Conservation (phyloP, 208 protist genomes). For the Trypanosoma avium region DNA sequence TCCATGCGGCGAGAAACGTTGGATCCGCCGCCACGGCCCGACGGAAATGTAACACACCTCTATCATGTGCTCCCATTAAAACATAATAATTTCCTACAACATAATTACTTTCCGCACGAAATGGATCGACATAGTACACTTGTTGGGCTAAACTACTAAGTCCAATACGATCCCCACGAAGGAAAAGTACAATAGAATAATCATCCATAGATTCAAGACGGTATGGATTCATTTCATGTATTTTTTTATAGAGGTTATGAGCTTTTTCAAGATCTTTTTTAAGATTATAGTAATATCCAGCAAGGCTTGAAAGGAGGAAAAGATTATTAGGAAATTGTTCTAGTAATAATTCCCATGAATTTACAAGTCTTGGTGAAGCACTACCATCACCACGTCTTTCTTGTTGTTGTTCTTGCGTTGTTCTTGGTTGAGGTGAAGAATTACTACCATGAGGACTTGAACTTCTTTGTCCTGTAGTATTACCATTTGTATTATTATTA, state of each 20-base stretch:
- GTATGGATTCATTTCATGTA: conserved; percentile 85
- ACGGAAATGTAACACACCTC: conserved; percentile 95
- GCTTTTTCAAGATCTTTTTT: conserved; percentile 77
- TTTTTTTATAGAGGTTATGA: conserved; percentile 85
- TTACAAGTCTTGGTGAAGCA: conserved; percentile 23
- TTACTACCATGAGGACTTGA: conserved; percentile 12
- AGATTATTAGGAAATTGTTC: conserved; percentile 62
- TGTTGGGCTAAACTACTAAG: conserved; percentile 92
- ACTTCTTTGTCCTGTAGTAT: conserved; percentile 11
- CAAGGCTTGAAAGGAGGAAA: conserved; percentile 81
- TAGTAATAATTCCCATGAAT: conserved; percentile 64
- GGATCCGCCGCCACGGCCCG: conserved; percentile 87
- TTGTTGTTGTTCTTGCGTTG: not conserved
- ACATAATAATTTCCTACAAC: conserved; percentile 98
- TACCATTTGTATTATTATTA: not conserved
- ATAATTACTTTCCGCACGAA: conserved; percentile 96
- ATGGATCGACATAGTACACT: conserved; percentile 92
- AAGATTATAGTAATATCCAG: conserved; percentile 88
- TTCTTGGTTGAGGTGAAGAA: not conserved
- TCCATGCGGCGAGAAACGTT: conserved; percentile 94
- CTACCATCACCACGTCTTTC: not conserved
- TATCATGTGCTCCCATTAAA: conserved; percentile 93
- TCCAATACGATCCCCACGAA: conserved; percentile 82
- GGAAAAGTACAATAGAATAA: conserved; percentile 98
- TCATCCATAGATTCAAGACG: conserved; percentile 92